Evolutionary conservation across 108 stramenopile species (phyloP), one percentile per base, ranked within the genome.

Genomic region (Nitzschia putrida): DNA sequence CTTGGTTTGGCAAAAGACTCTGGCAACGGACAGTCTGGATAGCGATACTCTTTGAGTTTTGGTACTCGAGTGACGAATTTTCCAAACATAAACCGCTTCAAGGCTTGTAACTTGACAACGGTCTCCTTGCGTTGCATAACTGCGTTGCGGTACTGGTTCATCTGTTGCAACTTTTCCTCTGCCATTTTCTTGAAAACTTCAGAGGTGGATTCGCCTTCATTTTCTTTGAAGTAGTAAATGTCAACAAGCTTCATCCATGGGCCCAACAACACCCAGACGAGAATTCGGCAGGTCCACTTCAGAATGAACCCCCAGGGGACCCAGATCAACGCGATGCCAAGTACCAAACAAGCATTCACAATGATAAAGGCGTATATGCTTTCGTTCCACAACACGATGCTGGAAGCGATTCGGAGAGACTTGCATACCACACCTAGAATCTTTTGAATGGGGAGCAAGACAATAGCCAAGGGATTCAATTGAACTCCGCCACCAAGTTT

Each of bases 181-280:
- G 73, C 57, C 34, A 57, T 25, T 50, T 53, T 65, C 49, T 61
- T 37, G 5, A 71, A 21, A 11, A 58, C 8, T 37, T 68, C 49
- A 8, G 24, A 57, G 11, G 69, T 37, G 24, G 53, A 44, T 57
- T 58, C 43, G 37, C n/a, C 39, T 24, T 73, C 29, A 56, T 64
- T 71, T 34, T 34, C 29, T 18, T 71, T 63, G 29, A 83, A 54
- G 22, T 74, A 52, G 57, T 24, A 74, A 6, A 79, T 58, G 56
- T 92, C 91, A 22, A 83, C 61, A 20, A 85, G 59, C 60, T 83
- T 91, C 89, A 91, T 91, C 89, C 87, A 91, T 23, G 71, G 90
- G 49, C 90, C 90, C 64, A 91, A 77, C 10, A 76, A 57, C 14
- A 64, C 51, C 84, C 84, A 88, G 5, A 83, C 74, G 23, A 73